These are phyloP conservation scores for Leccinum fuscescens DNA, from an alignment of 1,284 basidiomycete species.

Conservation along the genomic window DNA sequence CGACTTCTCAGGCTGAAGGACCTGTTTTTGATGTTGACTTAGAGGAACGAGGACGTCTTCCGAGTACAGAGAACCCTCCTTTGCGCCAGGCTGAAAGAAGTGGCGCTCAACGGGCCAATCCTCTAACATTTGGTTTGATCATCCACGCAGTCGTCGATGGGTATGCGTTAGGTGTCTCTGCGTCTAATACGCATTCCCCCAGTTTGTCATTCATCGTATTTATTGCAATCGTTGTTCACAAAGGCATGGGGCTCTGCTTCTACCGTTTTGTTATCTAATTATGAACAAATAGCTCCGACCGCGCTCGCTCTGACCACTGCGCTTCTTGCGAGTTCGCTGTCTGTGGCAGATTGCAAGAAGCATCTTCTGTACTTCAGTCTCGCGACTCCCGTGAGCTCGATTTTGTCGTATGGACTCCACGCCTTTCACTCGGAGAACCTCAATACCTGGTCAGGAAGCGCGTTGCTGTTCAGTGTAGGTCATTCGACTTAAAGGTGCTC, in stretches of 20 bases:
- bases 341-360: constrained; percentile 66
- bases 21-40: constrained; percentile 30
- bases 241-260: constrained; percentile 49
- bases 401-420: constrained; percentile 68
- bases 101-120: constrained; percentile 45
- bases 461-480: constrained; percentile 77
- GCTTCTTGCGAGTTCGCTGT: constrained; percentile 71
- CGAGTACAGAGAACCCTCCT: constrained; percentile 14
- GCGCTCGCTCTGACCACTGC: constrained; percentile 82
- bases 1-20: constrained; percentile 15
- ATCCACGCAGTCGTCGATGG: constrained; percentile 90
- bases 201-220: constrained; percentile 79
- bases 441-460: constrained; percentile 66
- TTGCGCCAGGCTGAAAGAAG: constrained; percentile 5
- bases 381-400: constrained; percentile 76
- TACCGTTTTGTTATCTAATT: background rate
- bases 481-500: background rate
- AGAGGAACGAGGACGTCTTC: constrained; percentile 28
- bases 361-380: constrained; percentile 77
- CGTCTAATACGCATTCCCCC: constrained; percentile 41
- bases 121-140: constrained; percentile 80
- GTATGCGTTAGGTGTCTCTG: constrained; percentile 82
- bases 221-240: constrained; percentile 85
- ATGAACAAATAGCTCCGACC: constrained; percentile 64
- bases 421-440: constrained; percentile 49